Base-by-base conservation (phyloP, 139 green algal genomes). In the Zygnema circumcarinatum region DNA sequence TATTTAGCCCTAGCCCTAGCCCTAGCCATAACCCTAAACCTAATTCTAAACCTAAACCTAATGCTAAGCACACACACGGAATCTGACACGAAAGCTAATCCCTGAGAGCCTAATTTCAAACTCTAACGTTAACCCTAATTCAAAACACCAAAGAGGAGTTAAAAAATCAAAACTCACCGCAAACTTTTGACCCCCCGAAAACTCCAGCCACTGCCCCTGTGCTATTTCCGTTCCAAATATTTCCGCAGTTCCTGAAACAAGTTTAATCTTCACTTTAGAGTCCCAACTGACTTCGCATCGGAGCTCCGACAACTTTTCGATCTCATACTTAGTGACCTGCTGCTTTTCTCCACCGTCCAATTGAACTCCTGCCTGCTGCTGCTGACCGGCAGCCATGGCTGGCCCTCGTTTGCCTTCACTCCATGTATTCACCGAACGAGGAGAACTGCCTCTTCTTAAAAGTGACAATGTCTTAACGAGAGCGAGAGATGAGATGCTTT, bases 161-260 rank as follows among this genome's bases (percentile, higher is more conserved):
- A n/a, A n/a, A n/a, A n/a, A n/a, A n/a, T n/a, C n/a, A n/a, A 72
- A 72, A 69, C 92, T 88, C 76, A 96, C 94, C 47, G 96, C 95
- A 20, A 97, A 74, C 79, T 97, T 97, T 25, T 87, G 53, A 39
- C 96, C 92, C 0, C 95, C 94, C 0, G 38, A 83, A 7, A 98
- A 68, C 1, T 47, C 62, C 1, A 96, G 67, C 2, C 54, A 67
- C 54, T 94, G 75, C 1, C 94, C 94, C 1, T 93, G 79, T 0
- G 92, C 73, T 38, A 98, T 84, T 80, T 96, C 93, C 3, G 94
- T 92, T 31, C 96, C 96, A 92, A 98, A 98, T 0, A 98, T 85
- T 89, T 98, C 85, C 25, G 79, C 85, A 31, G 29, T 67, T 32
- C 85, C 85, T 25, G 41, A 54, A 22, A 89, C 16, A 22, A 89